Percentiles rank a stretch among this genome's conserved stretches.
phyloP scores from a whole-genome alignment of 2,329 filamentous ascomycete species.

The Epichloe sp. region DNA sequence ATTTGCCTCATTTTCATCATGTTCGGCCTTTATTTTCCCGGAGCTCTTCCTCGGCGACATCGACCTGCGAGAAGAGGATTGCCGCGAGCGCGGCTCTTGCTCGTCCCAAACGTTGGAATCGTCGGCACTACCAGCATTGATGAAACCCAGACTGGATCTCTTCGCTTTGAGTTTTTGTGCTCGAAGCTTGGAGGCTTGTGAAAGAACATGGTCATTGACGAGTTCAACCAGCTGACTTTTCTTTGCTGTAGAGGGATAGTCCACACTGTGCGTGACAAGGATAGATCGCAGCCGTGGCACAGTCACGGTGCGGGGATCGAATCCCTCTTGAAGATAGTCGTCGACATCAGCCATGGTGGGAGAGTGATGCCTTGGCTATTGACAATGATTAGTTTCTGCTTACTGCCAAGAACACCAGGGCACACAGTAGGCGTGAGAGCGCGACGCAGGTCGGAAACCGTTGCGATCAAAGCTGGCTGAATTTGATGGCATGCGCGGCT shows the following conservation, averaged over 20 bases:
- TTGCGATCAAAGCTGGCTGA: not conserved
- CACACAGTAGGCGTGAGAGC: not conserved
- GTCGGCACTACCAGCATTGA: slow-evolving; percentile 52
- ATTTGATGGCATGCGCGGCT: not conserved
- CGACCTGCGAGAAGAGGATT: slow-evolving; percentile 36
- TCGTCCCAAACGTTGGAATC: slow-evolving; percentile 50
- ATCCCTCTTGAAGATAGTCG: slow-evolving; percentile 76
- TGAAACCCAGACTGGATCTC: slow-evolving; percentile 77
- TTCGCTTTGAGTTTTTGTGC: slow-evolving; percentile 64
- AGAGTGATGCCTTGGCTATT: not conserved
- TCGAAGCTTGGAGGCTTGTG: slow-evolving; percentile 66
- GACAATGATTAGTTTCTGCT: slow-evolving; percentile 1
- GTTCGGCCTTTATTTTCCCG: slow-evolving; percentile 38
- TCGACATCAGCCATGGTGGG: slow-evolving; percentile 50
- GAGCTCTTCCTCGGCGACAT: slow-evolving; percentile 42
- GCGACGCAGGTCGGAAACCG: not conserved
- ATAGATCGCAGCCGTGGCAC: slow-evolving; percentile 83
- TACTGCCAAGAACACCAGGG: not conserved
- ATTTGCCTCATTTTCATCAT: slow-evolving; percentile 28
- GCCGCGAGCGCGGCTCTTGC: slow-evolving; percentile 39
- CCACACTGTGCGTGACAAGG: slow-evolving; percentile 74
- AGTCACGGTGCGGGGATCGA: slow-evolving; percentile 72
- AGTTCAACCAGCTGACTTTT: slow-evolving; percentile 79
- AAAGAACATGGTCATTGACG: slow-evolving; percentile 65
- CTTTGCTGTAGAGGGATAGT: slow-evolving; percentile 81